These are phyloP conservation scores for Lasiosphaeria miniovina DNA, from an alignment of 495 filamentous ascomycete species.

Conservation along the genomic window DNA sequence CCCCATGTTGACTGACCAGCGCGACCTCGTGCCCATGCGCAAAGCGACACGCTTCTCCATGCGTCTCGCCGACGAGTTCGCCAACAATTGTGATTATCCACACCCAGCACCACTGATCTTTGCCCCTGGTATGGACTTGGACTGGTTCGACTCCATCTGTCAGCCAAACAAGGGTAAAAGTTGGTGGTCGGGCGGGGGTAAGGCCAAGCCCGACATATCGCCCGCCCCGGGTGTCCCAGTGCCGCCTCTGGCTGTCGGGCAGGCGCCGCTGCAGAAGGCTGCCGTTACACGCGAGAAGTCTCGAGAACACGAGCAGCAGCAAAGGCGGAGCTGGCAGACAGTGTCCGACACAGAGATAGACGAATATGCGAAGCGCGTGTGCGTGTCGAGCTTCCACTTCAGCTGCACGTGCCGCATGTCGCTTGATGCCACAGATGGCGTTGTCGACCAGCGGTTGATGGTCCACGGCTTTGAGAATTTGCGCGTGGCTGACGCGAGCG, in stretches of 20 bases:
- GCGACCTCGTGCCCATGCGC: constrained; percentile 18
- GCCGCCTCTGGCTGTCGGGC: not conserved
- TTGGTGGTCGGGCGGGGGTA: not conserved
- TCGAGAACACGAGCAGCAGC: not conserved
- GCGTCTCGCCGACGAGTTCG: constrained; percentile 25
- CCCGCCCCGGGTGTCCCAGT: not conserved
- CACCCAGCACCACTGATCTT: constrained; percentile 16
- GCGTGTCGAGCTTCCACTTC: constrained; percentile 21
- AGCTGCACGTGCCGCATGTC: constrained; percentile 30
- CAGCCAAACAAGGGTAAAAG: not conserved
- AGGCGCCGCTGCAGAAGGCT: not conserved
- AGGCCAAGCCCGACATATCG: not conserved
- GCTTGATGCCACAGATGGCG: constrained; percentile 23
- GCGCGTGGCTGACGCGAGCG: constrained; percentile 48
- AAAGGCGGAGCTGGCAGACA: constrained; percentile 15
- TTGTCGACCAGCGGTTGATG: constrained; percentile 50
- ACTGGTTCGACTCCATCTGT: constrained; percentile 13
- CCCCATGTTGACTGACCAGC: constrained; percentile 23
- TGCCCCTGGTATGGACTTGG: constrained; percentile 22
- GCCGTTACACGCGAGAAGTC: not conserved
- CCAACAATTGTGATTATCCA: constrained; percentile 18
- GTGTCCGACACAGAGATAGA: constrained; percentile 30
- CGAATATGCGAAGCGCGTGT: constrained; percentile 17
- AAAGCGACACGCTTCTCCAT: constrained; percentile 25
- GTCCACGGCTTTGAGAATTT: constrained; percentile 43